A percentile compares a stretch with the other conserved stretches of the same genome.
These are phyloP conservation scores for Aspergillus steynii DNA, from an alignment of 495 filamentous ascomycete species.

Conservation along the genomic window DNA sequence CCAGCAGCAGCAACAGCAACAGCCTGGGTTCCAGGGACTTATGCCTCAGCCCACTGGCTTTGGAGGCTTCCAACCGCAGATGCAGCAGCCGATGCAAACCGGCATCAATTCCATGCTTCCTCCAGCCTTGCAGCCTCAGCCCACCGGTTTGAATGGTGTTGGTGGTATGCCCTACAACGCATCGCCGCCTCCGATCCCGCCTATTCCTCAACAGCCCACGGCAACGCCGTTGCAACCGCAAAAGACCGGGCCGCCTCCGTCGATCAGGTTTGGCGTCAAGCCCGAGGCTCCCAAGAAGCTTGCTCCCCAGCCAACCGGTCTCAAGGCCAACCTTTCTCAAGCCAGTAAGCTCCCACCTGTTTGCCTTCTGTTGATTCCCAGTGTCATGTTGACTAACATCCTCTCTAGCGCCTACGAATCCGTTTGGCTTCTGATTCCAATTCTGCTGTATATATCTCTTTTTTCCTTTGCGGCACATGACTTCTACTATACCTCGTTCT, in stretches of 20 bases:
- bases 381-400: constrained; percentile 21
- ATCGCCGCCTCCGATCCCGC: constrained; percentile 40
- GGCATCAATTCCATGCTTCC: constrained; percentile 48
- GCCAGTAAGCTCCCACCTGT: constrained; percentile 76
- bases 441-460: constrained; percentile 25
- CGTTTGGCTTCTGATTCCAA: constrained; percentile 76
- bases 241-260: constrained; percentile 90
- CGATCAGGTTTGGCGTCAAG: constrained; percentile 83
- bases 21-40: constrained; percentile 58
- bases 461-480: constrained; percentile 26
- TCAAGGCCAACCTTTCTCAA: constrained; percentile 84
- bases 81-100: constrained; percentile 52
- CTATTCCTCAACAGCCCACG: constrained; percentile 52
- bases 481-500: constrained; percentile 24
- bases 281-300: constrained; percentile 68
- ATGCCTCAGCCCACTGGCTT: constrained; percentile 70
- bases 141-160: constrained; percentile 61
- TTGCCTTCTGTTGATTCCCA: constrained; percentile 1
- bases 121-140: constrained; percentile 48
- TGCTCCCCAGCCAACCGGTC: constrained; percentile 83
- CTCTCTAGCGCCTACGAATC: constrained; percentile 77
- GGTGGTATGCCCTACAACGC: constrained; percentile 42
- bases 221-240: constrained; percentile 71
- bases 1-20: constrained; percentile 53
- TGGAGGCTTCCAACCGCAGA: constrained; percentile 38